Evolutionary conservation across 345 rosid species (phyloP).

Genomic region (Populus tremula): DNA sequence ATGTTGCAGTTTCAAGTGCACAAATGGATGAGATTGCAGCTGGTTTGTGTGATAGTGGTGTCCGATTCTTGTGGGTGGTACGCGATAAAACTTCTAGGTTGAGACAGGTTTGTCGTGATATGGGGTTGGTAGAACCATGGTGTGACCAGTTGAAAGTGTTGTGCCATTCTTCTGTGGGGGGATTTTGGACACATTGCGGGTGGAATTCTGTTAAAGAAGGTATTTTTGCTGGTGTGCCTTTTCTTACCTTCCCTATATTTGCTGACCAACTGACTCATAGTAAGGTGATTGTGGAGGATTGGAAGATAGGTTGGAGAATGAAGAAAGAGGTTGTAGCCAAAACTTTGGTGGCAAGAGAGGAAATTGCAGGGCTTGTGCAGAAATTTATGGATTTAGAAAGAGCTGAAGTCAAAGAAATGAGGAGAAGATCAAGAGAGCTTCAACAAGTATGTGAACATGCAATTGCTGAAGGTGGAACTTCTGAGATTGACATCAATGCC

Average conservation of each 20-base stretch:
- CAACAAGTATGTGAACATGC: slow-evolving; percentile 29
- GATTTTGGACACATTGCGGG: slow-evolving; percentile 20
- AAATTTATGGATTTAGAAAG: slow-evolving; percentile 15
- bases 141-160: slow-evolving; percentile 19
- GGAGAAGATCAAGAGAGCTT: slow-evolving; percentile 27
- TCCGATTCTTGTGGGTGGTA: slow-evolving; percentile 11
- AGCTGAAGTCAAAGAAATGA: slow-evolving; percentile 27
- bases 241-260: slow-evolving; percentile 7
- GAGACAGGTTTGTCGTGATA: slow-evolving; percentile 1
- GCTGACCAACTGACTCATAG: slow-evolving; percentile 27
- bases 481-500: slow-evolving; percentile 34
- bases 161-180: slow-evolving; percentile 14
- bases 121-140: slow-evolving; percentile 19
- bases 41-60: neutral
- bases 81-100: neutral
- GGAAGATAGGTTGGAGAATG: slow-evolving; percentile 12
- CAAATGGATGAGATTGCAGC: slow-evolving; percentile 19
- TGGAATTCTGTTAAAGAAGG: slow-evolving; percentile 18
- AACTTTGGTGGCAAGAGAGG: slow-evolving; percentile 31
- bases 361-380: slow-evolving; percentile 28
- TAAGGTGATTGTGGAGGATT: slow-evolving; percentile 36
- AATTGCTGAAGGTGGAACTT: slow-evolving; percentile 37
- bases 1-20: slow-evolving; percentile 3
- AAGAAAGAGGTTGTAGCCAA: slow-evolving; percentile 9
- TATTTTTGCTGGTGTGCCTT: slow-evolving; percentile 11